A percentile compares a stretch with the other conserved stretches of the same genome.
These are phyloP conservation scores for Aspergillus taichungensis DNA, from an alignment of 495 filamentous ascomycete species.

Conservation along the genomic window DNA sequence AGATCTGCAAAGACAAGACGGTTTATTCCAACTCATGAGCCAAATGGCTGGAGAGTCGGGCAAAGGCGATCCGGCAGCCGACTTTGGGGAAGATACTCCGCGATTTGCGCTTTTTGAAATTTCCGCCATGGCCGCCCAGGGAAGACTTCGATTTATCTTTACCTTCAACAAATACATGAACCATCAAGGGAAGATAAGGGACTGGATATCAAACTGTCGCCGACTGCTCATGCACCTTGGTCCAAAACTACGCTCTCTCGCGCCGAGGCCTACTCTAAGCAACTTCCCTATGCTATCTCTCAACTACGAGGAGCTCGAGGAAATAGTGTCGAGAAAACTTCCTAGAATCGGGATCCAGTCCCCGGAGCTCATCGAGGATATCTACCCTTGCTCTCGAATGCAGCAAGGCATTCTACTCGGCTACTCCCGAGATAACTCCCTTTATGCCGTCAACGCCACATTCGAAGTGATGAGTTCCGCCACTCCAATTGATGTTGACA, in stretches of 20 bases:
- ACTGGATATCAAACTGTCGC: constrained; percentile 53
- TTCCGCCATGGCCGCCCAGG: constrained; percentile 49
- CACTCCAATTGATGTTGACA: constrained; percentile 22
- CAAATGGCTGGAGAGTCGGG: constrained; percentile 40
- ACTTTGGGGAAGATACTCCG: constrained; percentile 46
- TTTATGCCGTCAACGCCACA: constrained; percentile 53
- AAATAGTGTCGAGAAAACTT: constrained; percentile 34
- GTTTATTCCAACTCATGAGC: constrained; percentile 50
- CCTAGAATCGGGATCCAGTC: constrained; percentile 38
- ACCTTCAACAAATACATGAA: constrained; percentile 52
- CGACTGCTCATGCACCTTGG: constrained; percentile 43
- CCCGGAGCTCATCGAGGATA: constrained; percentile 44
- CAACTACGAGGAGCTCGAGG: constrained; percentile 47
- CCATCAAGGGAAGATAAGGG: constrained; percentile 46
- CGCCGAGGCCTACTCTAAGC: constrained; percentile 47
- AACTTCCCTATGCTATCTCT: constrained; percentile 56
- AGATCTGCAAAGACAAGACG: constrained; percentile 51
- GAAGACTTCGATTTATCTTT: constrained; percentile 54
- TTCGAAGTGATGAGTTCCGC: constrained; percentile 43
- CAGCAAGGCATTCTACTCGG: constrained; percentile 61
- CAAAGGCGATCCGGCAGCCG: constrained; percentile 41
- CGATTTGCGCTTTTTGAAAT: constrained; percentile 62
- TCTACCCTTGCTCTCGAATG: constrained; percentile 59
- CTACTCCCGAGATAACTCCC: constrained; percentile 44
- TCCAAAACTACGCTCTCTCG: constrained; percentile 37